A percentile compares a stretch with the other conserved stretches of the same genome.
phyloP scores from a whole-genome alignment of 139 green algal species.

The Micractinium sp. region DNA sequence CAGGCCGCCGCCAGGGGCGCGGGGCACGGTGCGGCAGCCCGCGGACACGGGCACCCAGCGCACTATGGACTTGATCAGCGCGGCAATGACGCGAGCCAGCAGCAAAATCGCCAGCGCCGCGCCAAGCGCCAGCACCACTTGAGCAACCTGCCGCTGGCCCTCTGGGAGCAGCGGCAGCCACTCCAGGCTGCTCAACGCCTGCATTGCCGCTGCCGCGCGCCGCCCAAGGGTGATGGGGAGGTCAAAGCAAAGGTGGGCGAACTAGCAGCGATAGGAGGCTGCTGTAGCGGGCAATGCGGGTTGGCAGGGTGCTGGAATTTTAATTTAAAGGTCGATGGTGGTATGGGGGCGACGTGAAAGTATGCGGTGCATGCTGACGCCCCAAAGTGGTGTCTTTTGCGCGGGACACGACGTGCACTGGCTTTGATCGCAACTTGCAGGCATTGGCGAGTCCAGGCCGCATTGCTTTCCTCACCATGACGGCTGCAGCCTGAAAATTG shows the following conservation, averaged over 20 bases:
- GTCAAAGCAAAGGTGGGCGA: neutral
- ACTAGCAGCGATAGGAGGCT: no score
- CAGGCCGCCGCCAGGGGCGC: constrained; percentile 34
- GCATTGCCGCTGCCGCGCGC: neutral
- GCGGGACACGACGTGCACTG: no score
- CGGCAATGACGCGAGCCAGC: neutral
- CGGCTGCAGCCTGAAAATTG: no score
- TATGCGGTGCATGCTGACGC: no score
- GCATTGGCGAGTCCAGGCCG: no score
- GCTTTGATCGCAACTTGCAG: no score
- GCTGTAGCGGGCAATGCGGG: no score
- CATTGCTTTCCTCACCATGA: no score
- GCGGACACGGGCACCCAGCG: constrained; percentile 33
- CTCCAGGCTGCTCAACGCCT: neutral
- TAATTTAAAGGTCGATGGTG: no score
- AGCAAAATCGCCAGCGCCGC: neutral
- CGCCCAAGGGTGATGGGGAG: neutral
- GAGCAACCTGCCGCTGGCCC: neutral
- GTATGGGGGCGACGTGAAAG: no score
- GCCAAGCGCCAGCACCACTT: neutral
- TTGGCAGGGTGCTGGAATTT: no score
- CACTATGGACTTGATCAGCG: neutral
- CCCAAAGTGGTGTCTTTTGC: no score
- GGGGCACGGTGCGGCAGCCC: constrained; percentile 10
- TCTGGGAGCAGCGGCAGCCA: neutral